Evolutionary conservation across 2,329 filamentous ascomycete genomes (phyloP).

Genomic region (Alternaria sp.): DNA sequence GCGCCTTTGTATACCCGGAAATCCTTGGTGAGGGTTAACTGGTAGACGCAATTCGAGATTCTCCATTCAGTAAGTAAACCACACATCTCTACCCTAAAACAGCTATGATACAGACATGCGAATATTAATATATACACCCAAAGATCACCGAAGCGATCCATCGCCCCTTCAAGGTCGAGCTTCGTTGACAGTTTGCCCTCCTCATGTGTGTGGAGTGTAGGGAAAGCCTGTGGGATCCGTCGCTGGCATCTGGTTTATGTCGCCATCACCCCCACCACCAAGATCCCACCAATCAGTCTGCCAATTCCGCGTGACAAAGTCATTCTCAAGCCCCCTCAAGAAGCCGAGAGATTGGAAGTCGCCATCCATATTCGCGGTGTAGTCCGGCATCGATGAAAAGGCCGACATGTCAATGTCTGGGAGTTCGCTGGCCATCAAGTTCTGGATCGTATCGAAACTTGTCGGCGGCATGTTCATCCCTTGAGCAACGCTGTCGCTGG

Average conservation of each 20-base stretch:
- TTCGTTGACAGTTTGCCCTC: not conserved
- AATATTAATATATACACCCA: not conserved
- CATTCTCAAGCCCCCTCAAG: conserved; percentile 38
- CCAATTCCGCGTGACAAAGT: conserved; percentile 39
- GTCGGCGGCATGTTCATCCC: not conserved
- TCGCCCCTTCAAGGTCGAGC: not conserved
- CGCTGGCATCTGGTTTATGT: not conserved
- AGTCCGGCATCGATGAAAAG: conserved; percentile 25
- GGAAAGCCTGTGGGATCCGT: not conserved
- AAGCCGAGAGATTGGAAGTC: conserved; percentile 32
- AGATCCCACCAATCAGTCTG: conserved; percentile 39
- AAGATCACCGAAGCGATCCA: not conserved
- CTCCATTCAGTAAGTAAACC: not conserved
- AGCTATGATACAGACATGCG: not conserved
- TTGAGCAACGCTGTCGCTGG: not conserved
- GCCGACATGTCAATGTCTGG: conserved; percentile 23
- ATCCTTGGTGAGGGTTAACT: not conserved
- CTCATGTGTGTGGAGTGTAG: not conserved
- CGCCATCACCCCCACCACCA: conserved; percentile 8
- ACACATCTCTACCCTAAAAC: not conserved
- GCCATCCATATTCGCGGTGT: conserved; percentile 22
- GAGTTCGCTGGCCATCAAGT: conserved; percentile 15
- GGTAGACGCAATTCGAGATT: too few species aligned
- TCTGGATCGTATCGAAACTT: conserved; percentile 15
- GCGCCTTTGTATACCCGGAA: not conserved